These are phyloP conservation scores for Aspergillus novoparasiticus DNA, from an alignment of 2,329 filamentous ascomycete species.

Conservation along the genomic window DNA sequence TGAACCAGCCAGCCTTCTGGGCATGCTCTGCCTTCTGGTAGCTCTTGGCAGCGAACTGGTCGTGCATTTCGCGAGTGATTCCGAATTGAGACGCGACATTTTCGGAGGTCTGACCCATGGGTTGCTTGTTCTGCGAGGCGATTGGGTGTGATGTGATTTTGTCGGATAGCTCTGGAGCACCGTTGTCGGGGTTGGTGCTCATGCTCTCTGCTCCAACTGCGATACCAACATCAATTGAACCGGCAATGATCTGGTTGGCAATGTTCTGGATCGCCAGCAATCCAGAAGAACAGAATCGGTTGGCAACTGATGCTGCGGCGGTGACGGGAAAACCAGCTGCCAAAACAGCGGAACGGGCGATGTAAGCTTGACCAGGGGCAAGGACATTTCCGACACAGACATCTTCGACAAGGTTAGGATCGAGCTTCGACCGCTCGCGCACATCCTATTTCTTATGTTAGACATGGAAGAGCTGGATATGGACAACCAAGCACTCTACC, in stretches of 20 bases:
- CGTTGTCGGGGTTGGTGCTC: conserved; percentile 81
- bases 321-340: conserved; percentile 83
- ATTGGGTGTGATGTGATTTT: conserved; percentile 73
- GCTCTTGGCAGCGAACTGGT: conserved; percentile 80
- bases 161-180: conserved; percentile 80
- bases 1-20: conserved; percentile 79
- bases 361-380: conserved; percentile 83
- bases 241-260: conserved; percentile 82
- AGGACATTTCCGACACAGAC: conserved; percentile 86
- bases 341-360: conserved; percentile 82
- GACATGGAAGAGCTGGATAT: not conserved
- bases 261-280: conserved; percentile 88
- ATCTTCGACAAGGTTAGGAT: conserved; percentile 84
- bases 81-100: conserved; percentile 80
- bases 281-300: conserved; percentile 88
- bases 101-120: conserved; percentile 92
- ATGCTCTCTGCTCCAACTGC: conserved; percentile 94
- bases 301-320: conserved; percentile 77
- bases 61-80: conserved; percentile 70
- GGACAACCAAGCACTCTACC: conserved; percentile 22
- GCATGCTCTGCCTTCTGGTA: conserved; percentile 84
- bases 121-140: conserved; percentile 86
- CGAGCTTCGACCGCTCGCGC: conserved; percentile 80
- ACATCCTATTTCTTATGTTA: conserved; percentile 54
- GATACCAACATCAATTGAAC: conserved; percentile 90